Conservation (phyloP, 1,284 basidiomycete genomes). For the Ceratobasidium sp. region DNA sequence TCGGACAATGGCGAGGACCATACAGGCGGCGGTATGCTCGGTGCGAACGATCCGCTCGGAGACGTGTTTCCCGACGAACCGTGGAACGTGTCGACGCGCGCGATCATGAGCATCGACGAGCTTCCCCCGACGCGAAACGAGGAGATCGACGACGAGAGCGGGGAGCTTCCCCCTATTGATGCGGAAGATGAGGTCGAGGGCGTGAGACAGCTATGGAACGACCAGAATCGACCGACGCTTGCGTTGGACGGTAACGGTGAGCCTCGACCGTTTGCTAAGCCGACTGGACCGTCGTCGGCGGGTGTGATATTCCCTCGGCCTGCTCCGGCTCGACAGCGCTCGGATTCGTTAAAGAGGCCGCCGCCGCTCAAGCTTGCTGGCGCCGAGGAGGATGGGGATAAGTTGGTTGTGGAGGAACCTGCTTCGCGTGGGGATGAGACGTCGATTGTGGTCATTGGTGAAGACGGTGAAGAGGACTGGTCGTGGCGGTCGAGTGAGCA, state of each 20-base stretch:
- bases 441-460: slow-evolving; percentile 30
- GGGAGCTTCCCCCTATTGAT: slow-evolving; percentile 18
- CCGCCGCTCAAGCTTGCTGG: slow-evolving; percentile 32
- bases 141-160: slow-evolving; percentile 37
- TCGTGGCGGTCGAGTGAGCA: slow-evolving; percentile 37
- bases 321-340: slow-evolving; percentile 27
- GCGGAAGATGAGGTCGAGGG: slow-evolving; percentile 4
- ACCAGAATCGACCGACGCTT: slow-evolving; percentile 23
- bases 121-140: slow-evolving; percentile 18
- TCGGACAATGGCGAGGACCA: slow-evolving; percentile 20
- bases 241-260: not conserved
- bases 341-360: slow-evolving; percentile 30
- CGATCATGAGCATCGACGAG: slow-evolving; percentile 14
- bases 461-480: slow-evolving; percentile 33
- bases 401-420: not conserved
- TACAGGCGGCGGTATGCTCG: not conserved
- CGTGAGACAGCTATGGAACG: slow-evolving; percentile 21
- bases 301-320: slow-evolving; percentile 27
- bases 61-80: slow-evolving; percentile 48
- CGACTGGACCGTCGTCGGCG: not conserved
- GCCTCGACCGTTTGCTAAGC: slow-evolving; percentile 2
- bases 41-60: slow-evolving; percentile 44
- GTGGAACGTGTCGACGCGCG: slow-evolving; percentile 25
- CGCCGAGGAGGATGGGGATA: not conserved
- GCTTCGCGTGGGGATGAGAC: slow-evolving; percentile 4